Base-by-base conservation (phyloP, 176 grass and related monocot genomes). In the Bonia amplexicaulis region DNA sequence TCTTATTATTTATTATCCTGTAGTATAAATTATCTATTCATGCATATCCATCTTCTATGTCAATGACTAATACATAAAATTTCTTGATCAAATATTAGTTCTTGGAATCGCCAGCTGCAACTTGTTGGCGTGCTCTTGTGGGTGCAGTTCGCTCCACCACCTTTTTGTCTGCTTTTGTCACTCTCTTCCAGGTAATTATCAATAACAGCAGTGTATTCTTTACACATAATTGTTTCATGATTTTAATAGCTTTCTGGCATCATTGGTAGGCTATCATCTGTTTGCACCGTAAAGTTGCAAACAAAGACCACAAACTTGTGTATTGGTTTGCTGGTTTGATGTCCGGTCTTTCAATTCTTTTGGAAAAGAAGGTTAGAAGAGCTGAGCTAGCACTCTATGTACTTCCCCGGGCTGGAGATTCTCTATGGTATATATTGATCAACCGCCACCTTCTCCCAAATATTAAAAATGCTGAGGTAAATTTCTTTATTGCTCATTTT, bases 351-450 rank as follows among this genome's bases (percentile, higher is more conserved):
- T 96, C 96, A 1, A 94, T 99, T 81, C 93, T 99, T 85, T 76
- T 99, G 78, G 93, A 99, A 89, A 94, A 99, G 76, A 99, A 99
- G 82, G 81, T 79, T 62, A 95, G 96, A 87, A 91, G 96, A 87
- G 93, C 90, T 57, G 96, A 99, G 88, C 66, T 99, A 78, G 93
- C 96, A 4, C 93, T 99, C 52, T 99, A 99, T 88, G 96, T 96
- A 66, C 88, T 99, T 69, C 96, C 96, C 19, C 89, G 96, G 73
- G 93, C 93, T 91, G 96, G 86, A 53, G 93, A 99, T 81, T 99
- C 96, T 67, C 73, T 99, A 55, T 99, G 96, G 96, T 49, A 92
- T 83, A 99, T 99, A 85, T 89, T 95, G 78, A 85, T 95, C 73
- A 96, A 99, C 78, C 91, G 90, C 57, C 96, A 89, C 78, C 27